Evolutionary conservation across 768 basidiomycete species (phyloP), one percentile per base, ranked within the genome.

Genomic region (Gloeophyllum trabeum): DNA sequence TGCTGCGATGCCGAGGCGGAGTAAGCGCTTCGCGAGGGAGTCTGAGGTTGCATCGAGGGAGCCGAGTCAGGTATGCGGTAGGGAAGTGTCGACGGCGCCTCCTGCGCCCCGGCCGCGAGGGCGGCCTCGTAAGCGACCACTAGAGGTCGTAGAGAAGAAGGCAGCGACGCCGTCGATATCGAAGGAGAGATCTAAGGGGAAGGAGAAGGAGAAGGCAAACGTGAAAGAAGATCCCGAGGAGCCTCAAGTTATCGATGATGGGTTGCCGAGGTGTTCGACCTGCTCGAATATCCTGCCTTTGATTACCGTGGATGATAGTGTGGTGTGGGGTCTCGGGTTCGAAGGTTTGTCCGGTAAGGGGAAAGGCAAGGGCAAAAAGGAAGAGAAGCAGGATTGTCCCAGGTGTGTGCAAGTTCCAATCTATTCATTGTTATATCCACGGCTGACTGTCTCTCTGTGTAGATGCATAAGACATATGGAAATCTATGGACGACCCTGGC

Each of bases 381-480:
- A 59, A 22, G 43, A 65, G 46, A 72, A 73, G 46, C 73, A 75
- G 46, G 80, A 84, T 22, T 89, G 86, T 58, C 82, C 83, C 43
- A 69, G 86, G 85, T 89, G 56, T 48, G 72, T n/a, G n/a, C n/a
- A n/a, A n/a, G n/a, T n/a, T n/a, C n/a, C n/a, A n/a, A n/a, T n/a
- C n/a, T n/a, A n/a, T n/a, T n/a, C n/a, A n/a, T n/a, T n/a, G n/a
- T n/a, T n/a, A n/a, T 16, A 32, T 32, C 28, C 28, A 32, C 28
- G 16, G 16, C 37, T 32, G 20, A 14, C 44, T 37, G 42, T 51
- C 43, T 42, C 38, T 48, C 49, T 34, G 35, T 37, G 14, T 52
- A 87, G 85, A 45, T 89, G 86, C 56, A 69, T 88, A 59, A 80
- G 86, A 16, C 86, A 89, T 57, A 73, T 67, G 51, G 84, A 81